Evolutionary conservation across 768 basidiomycete species (phyloP).

Genomic region (Saitozyma podzolica): DNA sequence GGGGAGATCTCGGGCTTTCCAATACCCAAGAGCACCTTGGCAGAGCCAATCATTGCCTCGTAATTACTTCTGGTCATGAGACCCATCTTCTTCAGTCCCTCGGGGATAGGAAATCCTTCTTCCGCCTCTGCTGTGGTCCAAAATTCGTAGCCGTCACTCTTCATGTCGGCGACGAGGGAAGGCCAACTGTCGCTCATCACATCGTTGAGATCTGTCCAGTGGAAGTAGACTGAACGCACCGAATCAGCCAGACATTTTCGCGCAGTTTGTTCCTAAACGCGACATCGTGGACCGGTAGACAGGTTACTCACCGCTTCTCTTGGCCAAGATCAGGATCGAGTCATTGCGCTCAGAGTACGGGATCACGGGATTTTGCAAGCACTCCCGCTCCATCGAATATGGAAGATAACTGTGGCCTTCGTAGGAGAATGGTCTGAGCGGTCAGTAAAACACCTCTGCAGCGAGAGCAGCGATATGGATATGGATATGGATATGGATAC

Average conservation of each 20-base stretch:
- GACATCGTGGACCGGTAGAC: not conserved
- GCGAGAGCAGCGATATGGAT: not conserved
- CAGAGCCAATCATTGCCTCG: constrained; percentile 28
- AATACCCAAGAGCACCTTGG: constrained; percentile 42
- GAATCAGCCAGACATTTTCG: not conserved
- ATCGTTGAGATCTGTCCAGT: constrained; percentile 23
- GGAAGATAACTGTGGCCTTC: constrained; percentile 38
- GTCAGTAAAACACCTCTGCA: not conserved
- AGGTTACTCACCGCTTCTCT: constrained; percentile 24
- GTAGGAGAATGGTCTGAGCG: constrained; percentile 34
- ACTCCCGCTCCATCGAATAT: constrained; percentile 42
- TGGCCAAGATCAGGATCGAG: constrained; percentile 37
- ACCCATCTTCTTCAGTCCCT: constrained; percentile 30
- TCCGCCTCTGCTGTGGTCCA: constrained; percentile 29
- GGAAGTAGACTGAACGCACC: not conserved
- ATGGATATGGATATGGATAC: constrained; percentile 8
- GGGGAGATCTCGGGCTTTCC: constrained; percentile 44
- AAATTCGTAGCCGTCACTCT: constrained; percentile 18
- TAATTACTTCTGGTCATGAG: constrained; percentile 25
- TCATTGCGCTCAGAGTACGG: constrained; percentile 24
- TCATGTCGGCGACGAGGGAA: not conserved
- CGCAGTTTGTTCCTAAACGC: not conserved
- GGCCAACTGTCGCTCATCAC: constrained; percentile 4
- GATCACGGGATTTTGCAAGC: constrained; percentile 23
- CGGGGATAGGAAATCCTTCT: constrained; percentile 31